Evolutionary conservation across 129 eudicot genomes (phyloP).

Genomic region (Lactuca sativa): DNA sequence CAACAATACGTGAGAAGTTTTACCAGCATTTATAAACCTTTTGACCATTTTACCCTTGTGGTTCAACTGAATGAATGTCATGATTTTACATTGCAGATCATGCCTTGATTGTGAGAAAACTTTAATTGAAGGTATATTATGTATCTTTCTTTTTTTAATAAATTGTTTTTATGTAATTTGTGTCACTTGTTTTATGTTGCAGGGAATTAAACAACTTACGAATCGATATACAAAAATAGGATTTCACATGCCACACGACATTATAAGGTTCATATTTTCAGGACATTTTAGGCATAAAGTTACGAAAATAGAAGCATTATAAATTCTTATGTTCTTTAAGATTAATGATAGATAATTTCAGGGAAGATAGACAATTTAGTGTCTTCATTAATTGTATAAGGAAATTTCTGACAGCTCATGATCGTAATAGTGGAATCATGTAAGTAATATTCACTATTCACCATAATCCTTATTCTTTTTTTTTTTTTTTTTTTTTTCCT

Average conservation of each 20-base stretch:
- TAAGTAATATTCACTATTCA: conserved; percentile 16
- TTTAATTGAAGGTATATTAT: conserved; percentile 22
- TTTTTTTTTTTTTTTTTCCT: not conserved
- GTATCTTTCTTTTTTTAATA: not conserved
- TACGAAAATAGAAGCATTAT: not conserved
- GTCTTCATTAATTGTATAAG: conserved; percentile 20
- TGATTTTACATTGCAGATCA: conserved; percentile 28
- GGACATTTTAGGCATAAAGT: not conserved
- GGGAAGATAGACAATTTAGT: conserved; percentile 3
- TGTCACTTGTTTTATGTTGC: conserved; percentile 1
- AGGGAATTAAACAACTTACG: conserved; percentile 15
- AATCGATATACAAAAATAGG: conserved; percentile 14
- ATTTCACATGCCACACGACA: conserved; percentile 15
- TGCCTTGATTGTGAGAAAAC: conserved; percentile 45
- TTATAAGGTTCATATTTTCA: conserved; percentile 15
- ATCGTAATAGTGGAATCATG: conserved; percentile 21
- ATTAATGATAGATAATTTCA: not conserved
- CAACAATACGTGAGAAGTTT: not conserved
- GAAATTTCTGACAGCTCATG: conserved; percentile 15
- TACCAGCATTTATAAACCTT: not conserved
- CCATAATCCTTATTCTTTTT: conserved; percentile 10
- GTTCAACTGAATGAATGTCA: not conserved
- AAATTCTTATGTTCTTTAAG: not conserved
- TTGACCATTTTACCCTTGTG: not conserved
- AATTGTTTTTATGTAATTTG: not conserved